Base-by-base conservation (phyloP, 2,329 filamentous ascomycete species). In the Paecilomyces dactylethromorphus region DNA sequence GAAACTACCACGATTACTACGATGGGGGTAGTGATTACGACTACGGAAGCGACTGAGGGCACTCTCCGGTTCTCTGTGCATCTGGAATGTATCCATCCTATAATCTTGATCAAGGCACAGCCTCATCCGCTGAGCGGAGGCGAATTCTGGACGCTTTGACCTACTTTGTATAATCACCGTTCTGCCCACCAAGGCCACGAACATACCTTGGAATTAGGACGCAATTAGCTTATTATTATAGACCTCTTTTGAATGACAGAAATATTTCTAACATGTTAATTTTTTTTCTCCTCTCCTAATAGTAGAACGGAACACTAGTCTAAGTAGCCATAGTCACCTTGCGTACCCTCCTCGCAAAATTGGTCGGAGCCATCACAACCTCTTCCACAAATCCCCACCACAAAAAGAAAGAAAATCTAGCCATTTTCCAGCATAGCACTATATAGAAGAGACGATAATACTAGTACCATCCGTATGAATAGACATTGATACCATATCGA, bases 11-110 rank as follows among this genome's bases (percentile, higher is more conserved):
- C 12, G 64, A 69, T 58, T 68, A 71, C 55, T 68, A 71, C 26
- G 65, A 69, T 54, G 69, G 71, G 26, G 69, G 62, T n/a, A 70
- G 68, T 56, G 73, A 74, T 52, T 70, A 74, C 55, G 73, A 74
- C 52, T 70, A 74, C 58, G 68, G 69, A 57, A 69, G 66, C 61
- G 68, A 73, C 60, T 68, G 50, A 52, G 8, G 21, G 15, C 8
- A 6, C 6, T 10, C n/a, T 45, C 15, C 18, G n/a, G 10, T 45
- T 45, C 15, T 18, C 15, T 10, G 21, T 45, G 39, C 39, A 45
- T 18, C n/a, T 45, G 39, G 39, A 1, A 8, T 45, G 39, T n/a
- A 45, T 45, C 39, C 6, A 18, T 18, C 5, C 39, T 45, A 18
- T 21, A 21, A 10, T 21, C n/a, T 45, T 45, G 18, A 21, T 45